Conservation (phyloP, 805 yeast species). For the Komagataella pseudopastoris region DNA sequence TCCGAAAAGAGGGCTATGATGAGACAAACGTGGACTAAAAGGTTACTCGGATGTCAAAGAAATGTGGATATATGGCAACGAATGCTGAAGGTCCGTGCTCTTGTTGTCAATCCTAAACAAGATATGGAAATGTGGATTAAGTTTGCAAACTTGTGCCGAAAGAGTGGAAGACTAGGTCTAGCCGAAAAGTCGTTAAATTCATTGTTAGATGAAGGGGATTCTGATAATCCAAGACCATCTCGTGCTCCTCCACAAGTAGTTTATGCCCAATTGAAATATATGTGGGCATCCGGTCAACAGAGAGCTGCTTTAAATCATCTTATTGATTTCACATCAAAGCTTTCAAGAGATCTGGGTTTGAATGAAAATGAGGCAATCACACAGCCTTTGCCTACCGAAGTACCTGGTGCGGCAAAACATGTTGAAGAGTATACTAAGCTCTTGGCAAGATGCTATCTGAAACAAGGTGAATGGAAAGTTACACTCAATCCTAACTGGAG, state of each 20-base stretch:
- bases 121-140: constrained; percentile 98
- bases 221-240: constrained; percentile 34
- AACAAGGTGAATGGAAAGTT: constrained; percentile 98
- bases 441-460: constrained; percentile 85
- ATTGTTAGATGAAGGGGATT: constrained; percentile 62
- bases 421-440: constrained; percentile 74
- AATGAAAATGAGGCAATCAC: constrained; percentile 79
- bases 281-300: constrained; percentile 93
- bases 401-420: constrained; percentile 60
- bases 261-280: constrained; percentile 88
- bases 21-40: constrained; percentile 87
- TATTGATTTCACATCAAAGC: constrained; percentile 80
- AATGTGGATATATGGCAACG: constrained; percentile 99
- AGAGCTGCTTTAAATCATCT: constrained; percentile 76
- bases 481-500: constrained; percentile 73
- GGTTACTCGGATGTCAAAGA: constrained; percentile 86
- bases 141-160: constrained; percentile 91
- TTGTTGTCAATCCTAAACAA: constrained; percentile 88
- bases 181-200: constrained; percentile 86
- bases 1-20: constrained; percentile 69
- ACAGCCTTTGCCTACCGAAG: constrained; percentile 66
- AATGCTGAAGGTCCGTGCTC: constrained; percentile 81
- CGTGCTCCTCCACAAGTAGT: constrained; percentile 95
- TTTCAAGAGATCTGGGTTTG: constrained; percentile 80
- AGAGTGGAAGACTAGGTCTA: constrained; percentile 81